phyloP scores from a whole-genome alignment of 2,329 filamentous ascomycete species.

The Epichloe coenophiala region DNA sequence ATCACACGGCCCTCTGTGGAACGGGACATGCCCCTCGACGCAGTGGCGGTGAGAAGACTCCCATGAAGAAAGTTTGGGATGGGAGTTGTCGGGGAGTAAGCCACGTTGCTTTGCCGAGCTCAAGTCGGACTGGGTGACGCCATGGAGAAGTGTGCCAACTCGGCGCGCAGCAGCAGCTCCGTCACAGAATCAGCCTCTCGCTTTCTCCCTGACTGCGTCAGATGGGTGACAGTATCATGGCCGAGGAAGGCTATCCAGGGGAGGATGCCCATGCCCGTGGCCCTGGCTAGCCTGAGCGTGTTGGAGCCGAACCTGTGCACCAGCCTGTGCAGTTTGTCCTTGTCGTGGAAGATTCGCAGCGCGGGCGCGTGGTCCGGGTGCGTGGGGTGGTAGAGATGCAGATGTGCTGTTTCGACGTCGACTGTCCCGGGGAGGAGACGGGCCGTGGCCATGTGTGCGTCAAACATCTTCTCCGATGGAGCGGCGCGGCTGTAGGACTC shows the following conservation, averaged over 20 bases:
- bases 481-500: conserved; percentile 30
- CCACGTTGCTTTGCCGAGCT: background rate
- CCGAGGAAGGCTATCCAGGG: conserved; percentile 27
- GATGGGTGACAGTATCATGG: conserved; percentile 32
- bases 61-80: too few species aligned
- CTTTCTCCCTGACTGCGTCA: conserved; percentile 26
- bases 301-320: conserved; percentile 13
- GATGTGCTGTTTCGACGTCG: conserved; percentile 35
- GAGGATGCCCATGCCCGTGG: conserved; percentile 18
- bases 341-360: conserved; percentile 29
- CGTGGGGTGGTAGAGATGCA: conserved; percentile 41
- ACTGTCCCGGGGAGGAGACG: conserved; percentile 23
- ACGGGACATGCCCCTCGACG: too few species aligned
- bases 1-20: too few species aligned
- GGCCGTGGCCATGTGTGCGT: conserved; percentile 36
- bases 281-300: conserved; percentile 14
- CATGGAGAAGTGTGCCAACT: conserved; percentile 19
- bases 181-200: conserved; percentile 28
- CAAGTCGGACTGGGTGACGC: conserved; percentile 12
- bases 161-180: conserved; percentile 22
- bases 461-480: conserved; percentile 35
- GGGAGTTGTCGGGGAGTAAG: too few species aligned
- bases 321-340: conserved; percentile 16
- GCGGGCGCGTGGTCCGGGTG: conserved; percentile 34
- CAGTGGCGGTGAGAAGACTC: too few species aligned